These are phyloP conservation scores for Solanum corneliomulleri DNA, from an alignment of 257 asterid species.

Conservation along the genomic window DNA sequence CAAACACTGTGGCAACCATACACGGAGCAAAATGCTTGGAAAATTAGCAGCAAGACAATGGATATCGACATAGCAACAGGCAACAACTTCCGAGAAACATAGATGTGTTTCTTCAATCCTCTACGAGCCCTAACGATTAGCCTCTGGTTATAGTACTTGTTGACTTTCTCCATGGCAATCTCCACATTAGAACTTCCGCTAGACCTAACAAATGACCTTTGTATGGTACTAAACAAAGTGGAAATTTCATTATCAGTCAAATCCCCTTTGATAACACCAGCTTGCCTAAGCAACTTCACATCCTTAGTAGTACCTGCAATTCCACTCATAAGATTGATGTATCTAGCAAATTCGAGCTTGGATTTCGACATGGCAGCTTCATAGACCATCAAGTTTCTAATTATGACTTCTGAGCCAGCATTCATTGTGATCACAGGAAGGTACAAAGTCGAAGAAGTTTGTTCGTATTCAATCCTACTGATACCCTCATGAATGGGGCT, in stretches of 20 bases:
- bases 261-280: constrained; percentile 15
- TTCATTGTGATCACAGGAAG: constrained; percentile 36
- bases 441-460: constrained; percentile 1
- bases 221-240: constrained; percentile 27
- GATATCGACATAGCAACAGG: constrained; percentile 10
- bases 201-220: constrained; percentile 10
- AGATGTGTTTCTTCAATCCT: constrained; percentile 3
- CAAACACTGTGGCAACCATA: constrained; percentile 11
- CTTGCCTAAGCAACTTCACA: constrained; percentile 26
- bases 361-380: constrained; percentile 30
- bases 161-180: constrained; percentile 26
- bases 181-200: constrained; percentile 15
- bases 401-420: constrained; percentile 22
- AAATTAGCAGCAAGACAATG: constrained; percentile 16
- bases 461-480: constrained; percentile 13
- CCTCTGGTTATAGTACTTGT: constrained; percentile 9
- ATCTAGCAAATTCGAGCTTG: constrained; percentile 26
- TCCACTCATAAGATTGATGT: constrained; percentile 47
- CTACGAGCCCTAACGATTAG: constrained; percentile 14
- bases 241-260: constrained; percentile 29
- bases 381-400: constrained; percentile 44
- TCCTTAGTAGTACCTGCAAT: constrained; percentile 25
- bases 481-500: constrained; percentile 9
- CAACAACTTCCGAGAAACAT: constrained; percentile 8
- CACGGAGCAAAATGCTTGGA: constrained; percentile 34